phyloP scores from a whole-genome alignment of 257 asterid species.

The Forsythia suspensa region DNA sequence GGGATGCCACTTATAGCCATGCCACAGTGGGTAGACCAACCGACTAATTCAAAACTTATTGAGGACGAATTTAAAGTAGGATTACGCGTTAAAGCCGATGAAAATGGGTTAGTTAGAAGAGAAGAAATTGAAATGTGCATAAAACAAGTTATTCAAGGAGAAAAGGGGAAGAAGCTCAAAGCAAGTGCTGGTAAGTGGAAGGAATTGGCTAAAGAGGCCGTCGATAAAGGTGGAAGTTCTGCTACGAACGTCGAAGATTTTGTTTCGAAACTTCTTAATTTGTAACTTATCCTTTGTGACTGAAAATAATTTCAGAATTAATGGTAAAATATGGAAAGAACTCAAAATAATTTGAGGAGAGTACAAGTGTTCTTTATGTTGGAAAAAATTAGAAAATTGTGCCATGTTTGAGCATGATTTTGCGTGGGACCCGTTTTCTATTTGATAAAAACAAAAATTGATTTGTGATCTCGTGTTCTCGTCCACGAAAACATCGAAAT shows the following conservation, averaged over 20 bases:
- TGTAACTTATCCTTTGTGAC: neutral
- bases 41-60: slow-evolving; percentile 26
- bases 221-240: neutral
- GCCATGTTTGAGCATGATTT: no score
- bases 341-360: no score
- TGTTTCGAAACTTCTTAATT: neutral
- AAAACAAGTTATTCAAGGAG: slow-evolving; percentile 3
- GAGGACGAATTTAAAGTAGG: slow-evolving; percentile 28
- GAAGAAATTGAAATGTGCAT: slow-evolving; percentile 26
- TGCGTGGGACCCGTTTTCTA: no score
- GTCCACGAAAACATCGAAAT: no score
- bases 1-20: slow-evolving; percentile 18
- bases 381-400: no score
- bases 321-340: neutral
- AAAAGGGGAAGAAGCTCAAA: slow-evolving; percentile 11
- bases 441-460: no score
- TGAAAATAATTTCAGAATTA: neutral
- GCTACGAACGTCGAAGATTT: neutral
- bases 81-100: slow-evolving; percentile 8
- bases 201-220: neutral
- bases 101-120: slow-evolving; percentile 18
- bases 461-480: no score
- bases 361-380: no score
- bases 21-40: slow-evolving; percentile 22
- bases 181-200: neutral